These are phyloP conservation scores for Penicillium sp. DNA, from an alignment of 2,329 filamentous ascomycete genomes.

Conservation along the genomic window DNA sequence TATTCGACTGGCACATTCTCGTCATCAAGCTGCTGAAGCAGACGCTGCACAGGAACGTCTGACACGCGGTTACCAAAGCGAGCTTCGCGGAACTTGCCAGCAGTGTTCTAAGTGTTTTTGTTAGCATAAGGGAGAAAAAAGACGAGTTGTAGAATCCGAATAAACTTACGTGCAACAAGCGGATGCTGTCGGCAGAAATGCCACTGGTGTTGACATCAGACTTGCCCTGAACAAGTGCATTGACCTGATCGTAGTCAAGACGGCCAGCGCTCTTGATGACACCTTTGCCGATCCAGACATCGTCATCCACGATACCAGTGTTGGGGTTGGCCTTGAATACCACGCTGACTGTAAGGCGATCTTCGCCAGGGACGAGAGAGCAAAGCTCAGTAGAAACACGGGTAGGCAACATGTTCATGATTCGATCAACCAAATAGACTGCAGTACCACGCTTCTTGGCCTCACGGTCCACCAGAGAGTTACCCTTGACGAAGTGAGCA, in stretches of 20 bases:
- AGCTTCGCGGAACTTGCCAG: constrained; percentile 85
- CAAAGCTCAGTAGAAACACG: constrained; percentile 85
- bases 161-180: constrained; percentile 68
- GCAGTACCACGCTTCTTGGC: constrained; percentile 97
- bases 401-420: constrained; percentile 80
- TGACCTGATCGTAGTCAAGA: constrained; percentile 80
- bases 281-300: constrained; percentile 90
- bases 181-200: constrained; percentile 72
- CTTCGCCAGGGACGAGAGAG: constrained; percentile 81
- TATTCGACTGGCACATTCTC: constrained; percentile 96
- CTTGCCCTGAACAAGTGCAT: constrained; percentile 70
- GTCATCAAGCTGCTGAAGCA: constrained; percentile 92
- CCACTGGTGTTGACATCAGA: constrained; percentile 63
- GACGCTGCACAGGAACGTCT: constrained; percentile 78
- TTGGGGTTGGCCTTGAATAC: constrained; percentile 86
- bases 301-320: constrained; percentile 79
- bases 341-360: constrained; percentile 86
- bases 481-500: constrained; percentile 93
- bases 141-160: background rate
- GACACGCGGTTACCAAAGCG: constrained; percentile 78
- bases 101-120: constrained; percentile 58
- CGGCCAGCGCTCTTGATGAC: constrained; percentile 90
- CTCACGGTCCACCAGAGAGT: constrained; percentile 92
- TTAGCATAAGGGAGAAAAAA: constrained; percentile 4
- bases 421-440: constrained; percentile 90